These are phyloP conservation scores for Paecilomyces niveus DNA, from an alignment of 2,329 filamentous ascomycete species.

Conservation along the genomic window DNA sequence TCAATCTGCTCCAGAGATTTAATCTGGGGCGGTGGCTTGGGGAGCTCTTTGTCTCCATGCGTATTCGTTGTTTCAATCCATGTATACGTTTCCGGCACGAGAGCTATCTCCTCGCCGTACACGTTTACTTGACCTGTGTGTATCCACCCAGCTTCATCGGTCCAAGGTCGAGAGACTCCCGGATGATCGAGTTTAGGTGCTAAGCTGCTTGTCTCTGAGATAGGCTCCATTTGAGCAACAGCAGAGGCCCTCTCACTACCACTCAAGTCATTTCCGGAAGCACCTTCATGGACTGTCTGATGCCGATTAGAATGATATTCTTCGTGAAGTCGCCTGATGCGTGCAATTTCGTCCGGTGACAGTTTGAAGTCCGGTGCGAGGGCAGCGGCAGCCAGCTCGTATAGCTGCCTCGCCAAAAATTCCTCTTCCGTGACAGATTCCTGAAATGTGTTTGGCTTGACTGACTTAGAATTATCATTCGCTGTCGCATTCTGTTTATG, in stretches of 20 bases:
- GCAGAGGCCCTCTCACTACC: not conserved
- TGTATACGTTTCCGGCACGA: slow-evolving; percentile 15
- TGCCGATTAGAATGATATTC: not conserved
- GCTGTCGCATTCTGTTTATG: not conserved
- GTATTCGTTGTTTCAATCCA: slow-evolving; percentile 20
- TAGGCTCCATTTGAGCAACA: not conserved
- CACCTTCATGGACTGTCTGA: not conserved
- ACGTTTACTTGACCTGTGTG: slow-evolving; percentile 23
- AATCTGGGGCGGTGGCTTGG: slow-evolving; percentile 17
- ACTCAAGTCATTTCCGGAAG: not conserved
- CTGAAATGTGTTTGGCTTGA: slow-evolving; percentile 1
- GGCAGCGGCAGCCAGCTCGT: slow-evolving; percentile 12
- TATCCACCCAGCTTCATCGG: slow-evolving; percentile 22
- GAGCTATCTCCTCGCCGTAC: slow-evolving; percentile 20
- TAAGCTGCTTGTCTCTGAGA: not conserved
- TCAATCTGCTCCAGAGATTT: slow-evolving; percentile 20
- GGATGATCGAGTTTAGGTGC: slow-evolving; percentile 10
- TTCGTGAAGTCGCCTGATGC: not conserved
- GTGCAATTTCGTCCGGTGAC: not conserved
- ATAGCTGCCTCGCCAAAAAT: slow-evolving; percentile 9
- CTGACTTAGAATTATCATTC: not conserved
- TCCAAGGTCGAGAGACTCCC: slow-evolving; percentile 14
- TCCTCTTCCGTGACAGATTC: slow-evolving; percentile 8
- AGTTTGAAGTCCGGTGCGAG: slow-evolving; percentile 11
- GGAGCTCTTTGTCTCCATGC: slow-evolving; percentile 18